Evolutionary conservation across 805 yeast genomes (phyloP).

Genomic region (Starmerella riodocensis): DNA sequence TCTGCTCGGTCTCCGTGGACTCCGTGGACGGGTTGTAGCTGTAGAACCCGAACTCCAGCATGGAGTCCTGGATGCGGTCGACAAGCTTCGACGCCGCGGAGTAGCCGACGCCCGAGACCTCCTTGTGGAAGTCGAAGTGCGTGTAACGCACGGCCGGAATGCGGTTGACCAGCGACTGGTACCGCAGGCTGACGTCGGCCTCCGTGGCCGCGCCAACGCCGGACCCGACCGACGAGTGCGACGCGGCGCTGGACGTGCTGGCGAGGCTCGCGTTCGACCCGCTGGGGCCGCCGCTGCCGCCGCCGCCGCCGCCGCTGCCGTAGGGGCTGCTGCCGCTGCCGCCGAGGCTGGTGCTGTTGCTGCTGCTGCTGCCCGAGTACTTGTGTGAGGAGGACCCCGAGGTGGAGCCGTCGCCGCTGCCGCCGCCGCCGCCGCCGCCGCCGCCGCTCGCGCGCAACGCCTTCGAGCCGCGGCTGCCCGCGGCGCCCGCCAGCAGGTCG

Average conservation of each 20-base stretch:
- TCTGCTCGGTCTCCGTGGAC: constrained; percentile 54
- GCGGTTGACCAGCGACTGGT: constrained; percentile 12
- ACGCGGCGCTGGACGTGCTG: background rate
- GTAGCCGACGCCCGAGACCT: constrained; percentile 71
- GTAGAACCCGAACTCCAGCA: constrained; percentile 72
- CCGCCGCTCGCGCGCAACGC: constrained; percentile 62
- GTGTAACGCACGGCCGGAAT: constrained; percentile 40
- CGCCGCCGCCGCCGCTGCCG: background rate
- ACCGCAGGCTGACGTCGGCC: constrained; percentile 18
- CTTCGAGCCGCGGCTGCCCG: constrained; percentile 64
- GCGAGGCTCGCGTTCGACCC: constrained; percentile 7
- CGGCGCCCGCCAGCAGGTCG: constrained; percentile 70
- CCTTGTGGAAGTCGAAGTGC: constrained; percentile 87
- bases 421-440: constrained; percentile 40
- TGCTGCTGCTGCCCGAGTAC: background rate
- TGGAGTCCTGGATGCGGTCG: constrained; percentile 48
- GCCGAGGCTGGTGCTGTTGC: background rate
- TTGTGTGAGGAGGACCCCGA: background rate
- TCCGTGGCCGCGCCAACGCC: constrained; percentile 15
- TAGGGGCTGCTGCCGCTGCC: constrained; percentile 8
- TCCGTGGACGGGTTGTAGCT: constrained; percentile 43
- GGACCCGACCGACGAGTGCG: background rate
- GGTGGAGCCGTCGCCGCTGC: background rate
- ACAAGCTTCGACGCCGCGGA: constrained; percentile 64
- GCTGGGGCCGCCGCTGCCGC: background rate